Base-by-base conservation (phyloP, 495 filamentous ascomycete species). In the Copromyces sp. region DNA sequence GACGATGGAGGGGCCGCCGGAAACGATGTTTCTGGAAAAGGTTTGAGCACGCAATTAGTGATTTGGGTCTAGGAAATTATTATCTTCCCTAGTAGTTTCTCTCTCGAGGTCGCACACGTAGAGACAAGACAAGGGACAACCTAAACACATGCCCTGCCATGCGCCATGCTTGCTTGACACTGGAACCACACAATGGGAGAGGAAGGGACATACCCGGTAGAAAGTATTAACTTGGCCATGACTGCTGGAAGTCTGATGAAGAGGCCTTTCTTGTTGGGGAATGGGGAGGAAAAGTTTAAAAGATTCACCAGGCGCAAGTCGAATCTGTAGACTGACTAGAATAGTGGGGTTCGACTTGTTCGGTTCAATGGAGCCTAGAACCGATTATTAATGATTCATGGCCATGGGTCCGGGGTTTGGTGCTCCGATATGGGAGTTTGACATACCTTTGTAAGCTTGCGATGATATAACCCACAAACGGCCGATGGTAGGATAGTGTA, bases 211-310 rank as follows among this genome's bases (percentile, higher is more conserved):
- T 86, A 95, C 92, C 92, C 94, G 68, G 94, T 97, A 41, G 93
- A 96, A 72, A 97, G 89, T 61, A 97, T 89, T 81, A 97, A 86
- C 84, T 93, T 92, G 84, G 89, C 89, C 84, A 90, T 93, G 24
- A 75, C 71, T 71, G 72, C 59, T 37, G 29, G 0, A 32, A 29
- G 12, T 61, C 0, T 61, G 9, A 3, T 24, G 53, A 61, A 7
- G n/a, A 47, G 24, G 29, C 2, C 29, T 35, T 35, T 32, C 1
- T 53, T 12, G 24, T 53, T 20, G 9, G 9, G 9, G n/a, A 0
- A 53, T 53, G 45, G 4, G 45, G 9, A 53, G 4, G 4, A 24
- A 61, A 35, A 17, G 53, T 17, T 24, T 4, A 24, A 47, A 35
- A 17, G 14, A 8, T 17, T 61, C 12, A 8, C 29, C 53, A 3